Evolutionary conservation across 2,329 filamentous ascomycete species (phyloP), one percentile per base, ranked within the genome.

Genomic region (Fusarium lateritium): DNA sequence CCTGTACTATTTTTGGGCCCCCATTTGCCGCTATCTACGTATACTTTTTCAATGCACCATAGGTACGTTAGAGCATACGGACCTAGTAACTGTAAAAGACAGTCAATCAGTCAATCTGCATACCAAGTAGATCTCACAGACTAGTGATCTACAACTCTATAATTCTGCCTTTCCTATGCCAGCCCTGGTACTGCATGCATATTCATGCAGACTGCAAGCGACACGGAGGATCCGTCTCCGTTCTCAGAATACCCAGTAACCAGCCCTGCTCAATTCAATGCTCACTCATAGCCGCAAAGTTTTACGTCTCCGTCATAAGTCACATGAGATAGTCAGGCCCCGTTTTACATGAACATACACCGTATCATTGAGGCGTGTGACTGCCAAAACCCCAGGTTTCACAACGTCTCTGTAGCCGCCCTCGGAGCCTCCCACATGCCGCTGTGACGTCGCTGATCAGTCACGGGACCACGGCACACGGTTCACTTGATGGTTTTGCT

Each of bases 1-100:
- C 56, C 39, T 14, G 24, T 56, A 60, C 72, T 74, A 74, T 74
- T 74, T 73, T 74, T 74, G 72, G 72, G 55, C 52, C 55, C 56
- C 54, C 47, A 51, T 34, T 65, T 56, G 54, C 44, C 57, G 53
- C 55, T 44, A 49, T 55, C 54, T 33, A 44, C 36, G 19, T 24
- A 33, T 24, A 49, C 24, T 31, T 47, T 39, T 17, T 33, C 14
- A 26, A 26, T 43, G 39, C 39, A 56, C 28, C 26, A 42, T 58
- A 56, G 44, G 58, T 33, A 56, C 55, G 58, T 33, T 40, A 52
- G 26, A 22, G 19, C 19, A 34, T 52, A 31, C 28, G 28, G 28
- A 31, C 28, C 11, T 31, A 31, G 28, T 31, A 31, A 31, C 28
- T 31, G 28, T 10, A 31, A 31, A 31, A 13, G 28, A 31, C 28